These are phyloP conservation scores for Fusarium sp. DNA, from an alignment of 2,329 filamentous ascomycete genomes.

Conservation along the genomic window DNA sequence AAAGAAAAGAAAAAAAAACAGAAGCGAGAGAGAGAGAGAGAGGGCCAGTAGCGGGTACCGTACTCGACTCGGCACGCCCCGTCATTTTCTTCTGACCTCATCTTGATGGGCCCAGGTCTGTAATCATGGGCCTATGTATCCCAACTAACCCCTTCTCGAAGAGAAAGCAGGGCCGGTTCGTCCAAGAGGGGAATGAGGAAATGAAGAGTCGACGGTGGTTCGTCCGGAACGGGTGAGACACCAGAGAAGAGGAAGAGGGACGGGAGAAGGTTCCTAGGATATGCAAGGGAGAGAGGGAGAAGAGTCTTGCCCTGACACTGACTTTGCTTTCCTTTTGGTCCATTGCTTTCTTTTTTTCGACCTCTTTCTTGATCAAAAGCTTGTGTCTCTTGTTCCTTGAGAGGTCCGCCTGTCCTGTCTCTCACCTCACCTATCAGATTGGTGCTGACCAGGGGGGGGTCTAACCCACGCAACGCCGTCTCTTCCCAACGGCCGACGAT, in stretches of 20 bases:
- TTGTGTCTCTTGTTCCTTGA: slow-evolving; percentile 11
- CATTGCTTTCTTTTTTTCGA: slow-evolving; percentile 19
- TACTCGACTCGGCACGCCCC: slow-evolving; percentile 22
- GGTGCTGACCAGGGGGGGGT: slow-evolving; percentile 22
- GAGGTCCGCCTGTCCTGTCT: slow-evolving; percentile 1
- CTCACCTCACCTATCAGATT: slow-evolving; percentile 37
- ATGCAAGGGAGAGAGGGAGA: slow-evolving; percentile 4
- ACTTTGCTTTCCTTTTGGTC: background rate
- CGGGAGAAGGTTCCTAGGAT: slow-evolving; percentile 23
- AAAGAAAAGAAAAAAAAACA: background rate
- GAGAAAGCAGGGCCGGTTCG: slow-evolving; percentile 13
- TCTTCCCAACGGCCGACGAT: slow-evolving; percentile 36
- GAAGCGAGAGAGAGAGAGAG: background rate
- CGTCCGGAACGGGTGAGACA: slow-evolving; percentile 13
- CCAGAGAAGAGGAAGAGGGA: slow-evolving; percentile 11
- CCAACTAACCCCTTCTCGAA: slow-evolving; percentile 27
- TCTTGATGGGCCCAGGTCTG: slow-evolving; percentile 19
- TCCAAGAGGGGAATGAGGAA: slow-evolving; percentile 13
- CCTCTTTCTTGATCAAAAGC: slow-evolving; percentile 32
- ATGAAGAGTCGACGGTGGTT: slow-evolving; percentile 8
- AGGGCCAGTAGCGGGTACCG: slow-evolving; percentile 13
- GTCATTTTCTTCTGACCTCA: slow-evolving; percentile 37
- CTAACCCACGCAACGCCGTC: slow-evolving; percentile 27
- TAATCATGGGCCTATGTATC: slow-evolving; percentile 9
- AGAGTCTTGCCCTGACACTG: slow-evolving; percentile 30